A percentile compares a stretch with the other conserved stretches of the same genome.
Evolutionary conservation across 2,329 filamentous ascomycete genomes (phyloP).

Genomic region (Colletotrichum cuscutae): DNA sequence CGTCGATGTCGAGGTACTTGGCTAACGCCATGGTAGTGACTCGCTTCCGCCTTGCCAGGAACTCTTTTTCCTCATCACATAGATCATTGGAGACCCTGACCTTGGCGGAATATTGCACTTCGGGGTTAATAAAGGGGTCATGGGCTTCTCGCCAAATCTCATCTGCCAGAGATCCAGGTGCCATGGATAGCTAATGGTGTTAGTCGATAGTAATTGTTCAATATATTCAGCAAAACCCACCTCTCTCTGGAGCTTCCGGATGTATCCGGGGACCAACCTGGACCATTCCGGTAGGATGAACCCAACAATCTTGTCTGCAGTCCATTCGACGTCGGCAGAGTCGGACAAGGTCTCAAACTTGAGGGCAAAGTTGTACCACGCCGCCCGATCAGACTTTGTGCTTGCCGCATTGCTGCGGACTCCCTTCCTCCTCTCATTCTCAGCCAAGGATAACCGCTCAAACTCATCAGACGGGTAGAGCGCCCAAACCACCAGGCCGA

Average conservation of each 20-base stretch:
- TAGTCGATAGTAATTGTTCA: background rate
- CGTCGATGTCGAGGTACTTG: constrained; percentile 81
- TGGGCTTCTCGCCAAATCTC: constrained; percentile 95
- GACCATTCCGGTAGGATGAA: constrained; percentile 87
- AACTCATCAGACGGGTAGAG: constrained; percentile 57
- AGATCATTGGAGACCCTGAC: constrained; percentile 86
- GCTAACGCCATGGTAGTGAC: constrained; percentile 80
- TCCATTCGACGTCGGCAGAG: constrained; percentile 66
- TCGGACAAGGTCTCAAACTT: constrained; percentile 65
- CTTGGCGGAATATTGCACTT: constrained; percentile 82
- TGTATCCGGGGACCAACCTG: constrained; percentile 76
- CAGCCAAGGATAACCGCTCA: constrained; percentile 44
- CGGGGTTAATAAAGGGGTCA: constrained; percentile 84
- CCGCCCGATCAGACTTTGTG: constrained; percentile 41
- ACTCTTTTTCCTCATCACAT: constrained; percentile 85
- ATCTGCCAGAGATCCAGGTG: constrained; percentile 86
- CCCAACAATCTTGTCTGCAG: constrained; percentile 71
- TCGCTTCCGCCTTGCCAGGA: constrained; percentile 73
- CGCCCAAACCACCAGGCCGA: constrained; percentile 53
- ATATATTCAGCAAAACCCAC: background rate
- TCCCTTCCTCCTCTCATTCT: constrained; percentile 27
- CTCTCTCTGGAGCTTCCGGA: constrained; percentile 87
- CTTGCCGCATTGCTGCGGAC: constrained; percentile 37
- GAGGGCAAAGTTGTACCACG: constrained; percentile 60
- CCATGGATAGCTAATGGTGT: constrained; percentile 71